Conservation (phyloP, 2,329 filamentous ascomycete species). For the Botrytis hyacinthi region DNA sequence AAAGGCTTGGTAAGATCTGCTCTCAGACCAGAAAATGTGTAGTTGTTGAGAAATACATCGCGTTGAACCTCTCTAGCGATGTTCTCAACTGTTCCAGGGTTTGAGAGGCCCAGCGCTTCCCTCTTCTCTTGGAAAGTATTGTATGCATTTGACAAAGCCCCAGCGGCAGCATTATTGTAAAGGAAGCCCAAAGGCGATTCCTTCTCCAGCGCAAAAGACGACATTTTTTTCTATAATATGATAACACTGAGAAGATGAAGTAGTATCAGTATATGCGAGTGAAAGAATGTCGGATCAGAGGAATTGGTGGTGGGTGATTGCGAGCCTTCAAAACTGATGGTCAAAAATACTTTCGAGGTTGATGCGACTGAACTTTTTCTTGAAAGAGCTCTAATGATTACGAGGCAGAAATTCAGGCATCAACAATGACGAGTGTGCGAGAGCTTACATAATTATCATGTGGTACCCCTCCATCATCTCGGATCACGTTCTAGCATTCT, state of each 20-base stretch:
- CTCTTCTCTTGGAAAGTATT: slow-evolving; percentile 80
- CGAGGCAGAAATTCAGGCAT: slow-evolving; percentile 15
- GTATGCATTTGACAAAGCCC: slow-evolving; percentile 72
- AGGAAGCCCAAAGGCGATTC: slow-evolving; percentile 62
- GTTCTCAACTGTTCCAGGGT: slow-evolving; percentile 89
- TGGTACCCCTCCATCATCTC: not conserved
- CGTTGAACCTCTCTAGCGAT: slow-evolving; percentile 90
- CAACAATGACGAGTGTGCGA: slow-evolving; percentile 1
- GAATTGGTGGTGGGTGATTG: slow-evolving; percentile 13
- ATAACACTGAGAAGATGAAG: slow-evolving; percentile 4
- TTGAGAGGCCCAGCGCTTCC: slow-evolving; percentile 81
- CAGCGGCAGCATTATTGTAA: slow-evolving; percentile 69
- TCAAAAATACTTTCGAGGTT: slow-evolving; percentile 19
- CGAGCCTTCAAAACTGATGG: slow-evolving; percentile 11
- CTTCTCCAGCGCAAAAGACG: slow-evolving; percentile 37
- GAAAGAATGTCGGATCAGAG: slow-evolving; percentile 19
- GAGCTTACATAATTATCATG: slow-evolving; percentile 8
- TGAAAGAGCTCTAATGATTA: slow-evolving; percentile 20
- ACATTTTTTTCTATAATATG: slow-evolving; percentile 29
- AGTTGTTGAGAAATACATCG: slow-evolving; percentile 94
- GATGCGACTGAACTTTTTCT: slow-evolving; percentile 24
- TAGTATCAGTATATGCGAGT: not conserved
- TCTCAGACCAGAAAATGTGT: slow-evolving; percentile 93
- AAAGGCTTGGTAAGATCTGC: slow-evolving; percentile 97
- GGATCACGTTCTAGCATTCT: slow-evolving; percentile 6